Evolutionary conservation across 2,329 filamentous ascomycete species (phyloP), one percentile per base, ranked within the genome.

Genomic region (Botryotinia calthae): DNA sequence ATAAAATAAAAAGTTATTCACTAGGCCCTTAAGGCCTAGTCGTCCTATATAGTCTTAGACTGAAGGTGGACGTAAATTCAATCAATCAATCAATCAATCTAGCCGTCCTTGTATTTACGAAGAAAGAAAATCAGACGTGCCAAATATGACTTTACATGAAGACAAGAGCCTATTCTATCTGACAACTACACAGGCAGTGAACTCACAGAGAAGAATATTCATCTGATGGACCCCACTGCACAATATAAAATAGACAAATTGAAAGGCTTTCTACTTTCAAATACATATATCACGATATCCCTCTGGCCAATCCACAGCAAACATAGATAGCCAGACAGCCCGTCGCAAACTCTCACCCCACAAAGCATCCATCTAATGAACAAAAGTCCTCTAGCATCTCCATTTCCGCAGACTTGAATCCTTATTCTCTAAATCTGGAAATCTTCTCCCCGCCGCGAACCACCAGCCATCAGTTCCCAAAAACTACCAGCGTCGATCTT

Each of bases 141-240:
- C 10, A 14, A 42, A 42, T 42, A 12, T 1, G 14, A 42, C 10
- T 14, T 2, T 42, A 14, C 2, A 14, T 42, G 14, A 42, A 4
- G 46, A 25, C 2, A 51, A 51, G 4, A 25, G 22, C 10, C 4
- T 4, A 14, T 25, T 25, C 4, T n/a, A 25, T 51, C 14, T n/a
- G 5, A 5, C 10, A n/a, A n/a, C 10, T 10, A 51, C 48, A 51
- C 22, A 10, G 48, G 5, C 22, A 51, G 10, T 25, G 22, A 51
- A 51, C 14, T 0, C 0, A n/a, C 1, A 4, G 0, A 0, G 22
- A 6, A 14, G 48, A n/a, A n/a, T 0, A 51, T 51, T 51, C 4
- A n/a, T 2, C 48, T n/a, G 10, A 51, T 12, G 9, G 25, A n/a
- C 22, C 10, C 0, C 48, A 14, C 14, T 51, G 25, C 25, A n/a